phyloP scores from a whole-genome alignment of 2,329 filamentous ascomycete species.

The Atkinsonella texensis region DNA sequence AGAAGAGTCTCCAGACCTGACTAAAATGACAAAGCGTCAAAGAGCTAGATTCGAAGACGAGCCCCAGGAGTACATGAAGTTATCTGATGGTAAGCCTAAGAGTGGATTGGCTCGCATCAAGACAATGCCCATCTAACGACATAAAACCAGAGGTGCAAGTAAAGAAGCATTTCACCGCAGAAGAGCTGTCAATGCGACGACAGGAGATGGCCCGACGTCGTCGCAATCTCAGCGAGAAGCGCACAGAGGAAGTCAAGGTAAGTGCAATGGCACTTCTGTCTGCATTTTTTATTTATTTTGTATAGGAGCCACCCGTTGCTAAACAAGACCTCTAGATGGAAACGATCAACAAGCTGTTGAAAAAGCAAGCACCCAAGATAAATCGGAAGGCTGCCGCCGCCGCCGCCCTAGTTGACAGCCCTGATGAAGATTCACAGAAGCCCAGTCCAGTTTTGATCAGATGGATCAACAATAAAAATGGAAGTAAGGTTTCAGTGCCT shows the following conservation, averaged over 20 bases:
- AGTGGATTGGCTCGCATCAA: not conserved
- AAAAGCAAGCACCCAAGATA: slow-evolving; percentile 72
- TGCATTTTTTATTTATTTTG: not conserved
- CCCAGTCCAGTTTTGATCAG: slow-evolving; percentile 53
- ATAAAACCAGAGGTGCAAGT: slow-evolving; percentile 46
- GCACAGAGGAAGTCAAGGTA: slow-evolving; percentile 53
- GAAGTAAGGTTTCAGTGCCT: slow-evolving; percentile 52
- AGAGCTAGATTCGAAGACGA: slow-evolving; percentile 46
- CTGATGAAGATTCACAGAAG: slow-evolving; percentile 34
- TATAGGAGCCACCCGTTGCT: not conserved
- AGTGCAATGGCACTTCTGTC: slow-evolving; percentile 5
- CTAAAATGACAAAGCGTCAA: slow-evolving; percentile 50
- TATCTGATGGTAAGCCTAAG: slow-evolving; percentile 41
- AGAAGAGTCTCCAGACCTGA: slow-evolving; percentile 39
- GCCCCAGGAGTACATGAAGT: slow-evolving; percentile 43
- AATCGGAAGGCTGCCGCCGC: slow-evolving; percentile 38
- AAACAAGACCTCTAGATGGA: slow-evolving; percentile 49
- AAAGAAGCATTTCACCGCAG: slow-evolving; percentile 49
- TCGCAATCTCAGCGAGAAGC: slow-evolving; percentile 52
- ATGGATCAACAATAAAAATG: slow-evolving; percentile 57
- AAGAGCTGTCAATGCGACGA: slow-evolving; percentile 49
- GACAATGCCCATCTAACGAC: not conserved
- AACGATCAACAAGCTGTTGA: slow-evolving; percentile 81
- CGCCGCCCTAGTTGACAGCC: slow-evolving; percentile 33
- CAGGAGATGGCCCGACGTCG: slow-evolving; percentile 50